Evolutionary conservation across 345 rosid species (phyloP).

Genomic region (Aethionema arabicum): DNA sequence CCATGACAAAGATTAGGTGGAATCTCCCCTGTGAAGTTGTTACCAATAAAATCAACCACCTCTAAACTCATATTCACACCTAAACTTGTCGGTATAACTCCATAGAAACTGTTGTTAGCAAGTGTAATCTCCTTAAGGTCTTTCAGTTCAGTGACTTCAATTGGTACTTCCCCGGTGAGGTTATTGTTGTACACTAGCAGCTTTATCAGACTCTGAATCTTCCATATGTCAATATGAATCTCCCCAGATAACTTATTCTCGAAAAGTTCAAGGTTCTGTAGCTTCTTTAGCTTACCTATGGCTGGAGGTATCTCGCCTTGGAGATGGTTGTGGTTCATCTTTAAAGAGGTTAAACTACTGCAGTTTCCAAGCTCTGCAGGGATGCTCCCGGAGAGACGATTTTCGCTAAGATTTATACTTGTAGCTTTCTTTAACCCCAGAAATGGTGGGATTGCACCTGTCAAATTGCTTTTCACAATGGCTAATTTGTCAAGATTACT

Average conservation of each 20-base stretch:
- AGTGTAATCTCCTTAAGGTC: conserved; percentile 50
- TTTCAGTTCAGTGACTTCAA: conserved; percentile 58
- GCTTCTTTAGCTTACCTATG: conserved; percentile 45
- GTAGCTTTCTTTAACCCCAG: conserved; percentile 50
- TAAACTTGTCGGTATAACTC: conserved; percentile 56
- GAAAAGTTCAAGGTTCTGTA: conserved; percentile 60
- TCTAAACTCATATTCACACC: conserved; percentile 67
- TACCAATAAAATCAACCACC: conserved; percentile 59
- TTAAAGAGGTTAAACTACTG: conserved; percentile 48
- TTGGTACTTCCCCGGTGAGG: conserved; percentile 68
- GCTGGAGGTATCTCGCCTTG: conserved; percentile 66
- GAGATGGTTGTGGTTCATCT: conserved; percentile 50
- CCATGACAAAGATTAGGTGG: conserved; percentile 71
- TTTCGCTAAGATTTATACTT: conserved; percentile 49
- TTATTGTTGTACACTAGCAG: conserved; percentile 53
- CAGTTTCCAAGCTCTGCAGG: conserved; percentile 72
- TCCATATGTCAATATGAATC: conserved; percentile 69
- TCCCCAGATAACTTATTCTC: conserved; percentile 57
- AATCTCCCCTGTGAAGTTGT: conserved; percentile 61
- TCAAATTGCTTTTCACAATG: conserved; percentile 46
- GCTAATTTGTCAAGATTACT: conserved; percentile 44
- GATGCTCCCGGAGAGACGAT: conserved; percentile 60
- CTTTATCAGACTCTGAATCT: conserved; percentile 51
- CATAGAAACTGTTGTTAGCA: conserved; percentile 54
- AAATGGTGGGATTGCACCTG: conserved; percentile 65